Evolutionary conservation across 306 rosid species (phyloP).

Genomic region (Gleditsia sinensis): DNA sequence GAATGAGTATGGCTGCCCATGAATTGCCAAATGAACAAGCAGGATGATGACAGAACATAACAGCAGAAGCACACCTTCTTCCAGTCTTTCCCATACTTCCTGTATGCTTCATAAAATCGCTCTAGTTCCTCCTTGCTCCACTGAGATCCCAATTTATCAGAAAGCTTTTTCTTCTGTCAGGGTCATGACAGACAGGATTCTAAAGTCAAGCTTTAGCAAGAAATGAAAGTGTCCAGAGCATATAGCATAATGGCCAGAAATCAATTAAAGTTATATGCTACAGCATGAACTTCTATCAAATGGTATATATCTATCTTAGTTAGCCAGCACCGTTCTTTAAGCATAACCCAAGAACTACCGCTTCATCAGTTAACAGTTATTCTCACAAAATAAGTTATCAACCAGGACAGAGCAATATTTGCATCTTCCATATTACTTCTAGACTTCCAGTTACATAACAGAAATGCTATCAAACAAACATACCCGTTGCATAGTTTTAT

Average conservation of each 20-base stretch:
- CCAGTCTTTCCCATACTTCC: constrained; percentile 84
- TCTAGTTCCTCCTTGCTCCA: constrained; percentile 82
- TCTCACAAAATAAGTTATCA: constrained; percentile 4
- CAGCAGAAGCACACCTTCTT: constrained; percentile 55
- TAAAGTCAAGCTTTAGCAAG: constrained; percentile 22
- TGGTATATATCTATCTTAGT: constrained; percentile 4
- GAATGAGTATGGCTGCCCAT: not conserved
- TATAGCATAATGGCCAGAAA: constrained; percentile 3
- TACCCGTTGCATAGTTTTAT: constrained; percentile 64
- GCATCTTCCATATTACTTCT: not conserved
- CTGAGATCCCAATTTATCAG: constrained; percentile 79
- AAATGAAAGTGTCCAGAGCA: not conserved
- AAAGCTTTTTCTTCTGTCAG: constrained; percentile 70
- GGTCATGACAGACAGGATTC: constrained; percentile 20
- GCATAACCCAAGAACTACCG: constrained; percentile 20
- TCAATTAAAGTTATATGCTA: not conserved
- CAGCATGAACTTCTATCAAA: not conserved
- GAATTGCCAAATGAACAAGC: constrained; percentile 26
- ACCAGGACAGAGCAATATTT: constrained; percentile 23
- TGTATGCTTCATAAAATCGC: constrained; percentile 80
- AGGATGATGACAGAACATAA: constrained; percentile 31
- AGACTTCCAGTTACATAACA: constrained; percentile 3
- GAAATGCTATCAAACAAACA: constrained; percentile 16
- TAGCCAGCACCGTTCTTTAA: not conserved
- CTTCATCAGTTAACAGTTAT: not conserved